Percentiles rank a stretch among this genome's conserved stretches.
These are phyloP conservation scores for Aspergillus fumigatiaffinis DNA, from an alignment of 2,329 filamentous ascomycete genomes.

Conservation along the genomic window DNA sequence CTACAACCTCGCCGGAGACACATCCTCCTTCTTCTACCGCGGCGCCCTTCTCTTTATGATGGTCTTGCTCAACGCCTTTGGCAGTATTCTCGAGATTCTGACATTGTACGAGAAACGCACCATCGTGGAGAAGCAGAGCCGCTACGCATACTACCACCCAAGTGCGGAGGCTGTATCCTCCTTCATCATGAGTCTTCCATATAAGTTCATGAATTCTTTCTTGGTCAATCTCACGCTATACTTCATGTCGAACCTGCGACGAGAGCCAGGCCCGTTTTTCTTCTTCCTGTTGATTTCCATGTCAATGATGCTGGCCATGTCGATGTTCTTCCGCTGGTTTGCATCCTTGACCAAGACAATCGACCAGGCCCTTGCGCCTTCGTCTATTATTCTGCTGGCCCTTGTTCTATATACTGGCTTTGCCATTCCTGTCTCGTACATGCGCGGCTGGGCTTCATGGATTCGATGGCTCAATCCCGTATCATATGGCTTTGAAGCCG, in stretches of 20 bases:
- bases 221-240: constrained; percentile 75
- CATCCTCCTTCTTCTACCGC: constrained; percentile 68
- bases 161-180: constrained; percentile 3
- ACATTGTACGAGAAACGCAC: constrained; percentile 13
- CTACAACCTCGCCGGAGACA: constrained; percentile 64
- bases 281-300: constrained; percentile 76
- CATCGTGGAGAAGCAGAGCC: constrained; percentile 15
- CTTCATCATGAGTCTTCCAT: constrained; percentile 51
- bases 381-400: constrained; percentile 41
- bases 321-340: constrained; percentile 76
- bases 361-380: constrained; percentile 51
- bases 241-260: constrained; percentile 75
- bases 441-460: constrained; percentile 75
- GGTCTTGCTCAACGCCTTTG: constrained; percentile 76
- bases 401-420: constrained; percentile 46
- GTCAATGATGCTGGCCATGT: constrained; percentile 68
- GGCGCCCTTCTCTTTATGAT: constrained; percentile 79
- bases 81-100: constrained; percentile 61
- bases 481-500: constrained; percentile 70
- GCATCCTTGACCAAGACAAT: constrained; percentile 67
- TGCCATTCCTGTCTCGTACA: constrained; percentile 47
- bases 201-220: constrained; percentile 69
- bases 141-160: constrained; percentile 16
- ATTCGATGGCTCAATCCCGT: constrained; percentile 74
- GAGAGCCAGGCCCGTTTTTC: constrained; percentile 72